Percentiles rank a stretch among this genome's conserved stretches.
Evolutionary conservation across 2,329 filamentous ascomycete genomes (phyloP).

Genomic region (Neurospora crassa): DNA sequence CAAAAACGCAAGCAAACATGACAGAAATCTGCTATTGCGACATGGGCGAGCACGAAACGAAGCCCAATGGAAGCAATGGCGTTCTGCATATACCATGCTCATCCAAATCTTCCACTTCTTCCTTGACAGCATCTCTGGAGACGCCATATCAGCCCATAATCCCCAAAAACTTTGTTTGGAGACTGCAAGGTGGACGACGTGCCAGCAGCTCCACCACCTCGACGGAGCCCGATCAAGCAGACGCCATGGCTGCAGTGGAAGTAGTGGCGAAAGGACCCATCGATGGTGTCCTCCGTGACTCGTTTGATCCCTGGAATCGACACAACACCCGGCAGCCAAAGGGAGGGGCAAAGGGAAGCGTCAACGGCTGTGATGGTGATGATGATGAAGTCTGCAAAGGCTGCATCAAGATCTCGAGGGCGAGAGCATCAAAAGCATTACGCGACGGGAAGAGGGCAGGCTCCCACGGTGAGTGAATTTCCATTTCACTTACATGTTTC

Average conservation of each 20-base stretch:
- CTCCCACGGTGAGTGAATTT: not conserved
- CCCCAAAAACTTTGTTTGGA: constrained; percentile 17
- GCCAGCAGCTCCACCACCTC: constrained; percentile 6
- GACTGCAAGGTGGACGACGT: constrained; percentile 12
- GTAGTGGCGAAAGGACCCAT: constrained; percentile 14
- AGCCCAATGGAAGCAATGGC: not conserved
- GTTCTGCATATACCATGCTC: not conserved
- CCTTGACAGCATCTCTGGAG: not conserved
- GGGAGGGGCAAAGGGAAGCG: not conserved
- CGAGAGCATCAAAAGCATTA: constrained; percentile 9
- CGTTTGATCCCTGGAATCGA: constrained; percentile 17
- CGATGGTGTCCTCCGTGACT: constrained; percentile 10
- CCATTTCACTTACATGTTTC: not conserved
- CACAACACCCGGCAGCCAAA: constrained; percentile 1
- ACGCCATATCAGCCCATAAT: not conserved
- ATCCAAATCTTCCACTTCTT: not conserved
- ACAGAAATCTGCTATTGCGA: not conserved
- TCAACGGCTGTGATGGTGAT: not conserved
- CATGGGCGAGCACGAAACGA: not conserved
- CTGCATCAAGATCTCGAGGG: constrained; percentile 16
- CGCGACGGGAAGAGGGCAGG: not conserved
- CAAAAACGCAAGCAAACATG: not conserved
- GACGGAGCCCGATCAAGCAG: not conserved
- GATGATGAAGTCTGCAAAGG: constrained; percentile 14
- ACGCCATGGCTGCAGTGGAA: constrained; percentile 5